phyloP scores from a whole-genome alignment of 2,329 filamentous ascomycete genomes.

The Aaosphaeria arxii region DNA sequence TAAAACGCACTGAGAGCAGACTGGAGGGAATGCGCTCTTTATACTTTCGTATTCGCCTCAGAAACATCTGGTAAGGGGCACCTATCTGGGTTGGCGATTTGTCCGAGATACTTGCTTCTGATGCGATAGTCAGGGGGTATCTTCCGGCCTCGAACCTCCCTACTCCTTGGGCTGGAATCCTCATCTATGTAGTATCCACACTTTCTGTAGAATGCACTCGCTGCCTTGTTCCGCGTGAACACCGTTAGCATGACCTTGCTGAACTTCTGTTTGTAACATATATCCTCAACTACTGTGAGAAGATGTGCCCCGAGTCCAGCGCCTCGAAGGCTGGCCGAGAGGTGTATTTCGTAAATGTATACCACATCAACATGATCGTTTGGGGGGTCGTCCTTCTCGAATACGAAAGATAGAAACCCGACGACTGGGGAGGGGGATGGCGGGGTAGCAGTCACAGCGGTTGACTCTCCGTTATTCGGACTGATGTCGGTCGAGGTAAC shows the following conservation, averaged over 20 bases:
- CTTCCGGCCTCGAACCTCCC: no score
- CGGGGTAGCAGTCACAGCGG: neutral
- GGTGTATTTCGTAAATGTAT: slow-evolving; percentile 79
- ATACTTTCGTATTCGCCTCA: no score
- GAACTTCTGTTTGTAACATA: slow-evolving; percentile 56
- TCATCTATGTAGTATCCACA: neutral
- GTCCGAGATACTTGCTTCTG: no score
- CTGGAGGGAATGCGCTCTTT: no score
- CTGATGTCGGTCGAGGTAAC: no score
- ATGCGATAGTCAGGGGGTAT: no score
- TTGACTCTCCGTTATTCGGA: no score
- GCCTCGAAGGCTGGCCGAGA: slow-evolving; percentile 56
- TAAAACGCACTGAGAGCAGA: no score
- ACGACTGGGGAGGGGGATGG: slow-evolving; percentile 4
- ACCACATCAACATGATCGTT: slow-evolving; percentile 54
- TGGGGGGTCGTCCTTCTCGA: slow-evolving; percentile 59
- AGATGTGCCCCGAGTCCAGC: slow-evolving; percentile 61
- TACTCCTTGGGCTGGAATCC: no score
- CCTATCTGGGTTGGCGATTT: no score
- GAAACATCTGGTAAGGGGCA: no score
- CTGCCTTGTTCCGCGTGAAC: slow-evolving; percentile 57
- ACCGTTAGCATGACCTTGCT: slow-evolving; percentile 73
- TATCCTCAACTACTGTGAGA: slow-evolving; percentile 54
- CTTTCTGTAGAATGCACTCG: neutral
- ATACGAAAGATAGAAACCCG: slow-evolving; percentile 63